Percentiles rank a stretch among this genome's conserved stretches.
Evolutionary conservation across 352 stramenopile species (phyloP).

Genomic region (Plasmopara muralis): DNA sequence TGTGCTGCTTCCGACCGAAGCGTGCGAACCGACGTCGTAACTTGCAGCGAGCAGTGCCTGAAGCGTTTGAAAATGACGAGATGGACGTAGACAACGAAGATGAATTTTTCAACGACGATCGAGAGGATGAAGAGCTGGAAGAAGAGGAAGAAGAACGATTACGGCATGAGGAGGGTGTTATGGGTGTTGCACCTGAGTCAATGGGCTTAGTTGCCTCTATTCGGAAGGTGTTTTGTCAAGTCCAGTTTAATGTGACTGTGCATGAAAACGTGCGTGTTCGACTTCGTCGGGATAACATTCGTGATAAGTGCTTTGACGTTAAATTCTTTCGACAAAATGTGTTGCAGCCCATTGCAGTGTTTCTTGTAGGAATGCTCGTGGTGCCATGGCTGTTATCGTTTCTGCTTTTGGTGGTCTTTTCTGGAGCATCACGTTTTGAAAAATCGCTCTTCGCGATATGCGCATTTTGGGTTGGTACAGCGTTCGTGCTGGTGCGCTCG

Average conservation of each 20-base stretch:
- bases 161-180: conserved; percentile 8
- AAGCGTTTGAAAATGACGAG: conserved; percentile 32
- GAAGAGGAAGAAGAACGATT: conserved; percentile 30
- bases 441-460: conserved; percentile 57
- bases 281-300: conserved; percentile 50
- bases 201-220: conserved; percentile 47
- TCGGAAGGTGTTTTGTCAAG: conserved; percentile 58
- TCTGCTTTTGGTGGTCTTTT: conserved; percentile 35
- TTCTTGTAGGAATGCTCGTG: conserved; percentile 47
- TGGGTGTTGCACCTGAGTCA: conserved; percentile 10
- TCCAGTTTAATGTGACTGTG: conserved; percentile 63
- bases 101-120: conserved; percentile 34
- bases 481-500: conserved; percentile 32
- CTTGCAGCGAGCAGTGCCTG: conserved; percentile 25
- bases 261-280: conserved; percentile 65
- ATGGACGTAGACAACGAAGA: conserved; percentile 32
- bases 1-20: conserved; percentile 65
- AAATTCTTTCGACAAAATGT: conserved; percentile 56
- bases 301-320: conserved; percentile 66
- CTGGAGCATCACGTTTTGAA: conserved; percentile 28
- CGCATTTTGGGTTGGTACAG: conserved; percentile 33
- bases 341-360: conserved; percentile 42
- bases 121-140: conserved; percentile 27
- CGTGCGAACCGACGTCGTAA: conserved; percentile 36
- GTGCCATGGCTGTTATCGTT: conserved; percentile 45